Evolutionary conservation across 2,329 filamentous ascomycete species (phyloP), one percentile per base, ranked within the genome.

Genomic region (Ilyonectria sp.): DNA sequence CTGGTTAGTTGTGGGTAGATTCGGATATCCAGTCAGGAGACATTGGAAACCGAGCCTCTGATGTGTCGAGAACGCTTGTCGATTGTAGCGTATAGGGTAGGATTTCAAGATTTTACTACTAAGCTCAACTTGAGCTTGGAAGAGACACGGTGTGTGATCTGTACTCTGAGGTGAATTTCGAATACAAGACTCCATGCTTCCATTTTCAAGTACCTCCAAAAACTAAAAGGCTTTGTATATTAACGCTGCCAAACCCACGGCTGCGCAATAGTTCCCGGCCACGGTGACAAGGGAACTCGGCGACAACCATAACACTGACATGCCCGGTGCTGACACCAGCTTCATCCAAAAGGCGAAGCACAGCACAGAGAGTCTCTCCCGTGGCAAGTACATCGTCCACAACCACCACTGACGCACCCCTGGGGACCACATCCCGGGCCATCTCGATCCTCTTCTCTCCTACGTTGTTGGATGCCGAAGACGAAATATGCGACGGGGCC

Each of bases 371-470:
- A 3, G 88, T 90, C 70, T 81, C 70, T 1, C 87, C 88, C 0
- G 85, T 87, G 6, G 89, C 82, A 63, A 91, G 83, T 31, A 90
- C 87, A 76, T 91, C 89, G 65, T 91, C 89, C 6, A 91, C 82
- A 0, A 76, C 82, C n/a, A 90, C 80, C 11, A 90, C 84, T 4
- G 79, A 80, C 4, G 76, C 78, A 1, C 78, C 82, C 40, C 29
- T 73, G 0, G 79, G 71, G 19, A 91, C 35, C 43, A 78, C 76
- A 78, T 83, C 78, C 19, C 71, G 72, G 17, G 80, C 80, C 75
- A 91, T 87, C 78, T 89, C 88, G 7, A 91, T 82, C 35, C 66
- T 74, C 43, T 81, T 80, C 62, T 79, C 76, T 56, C 67, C 68
- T 6, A 62, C 54, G 15, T 72, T 54, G 1, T 70, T 63, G 1